Conservation (phyloP, 2,329 filamentous ascomycete genomes). For the Calonectria hongkongensis region DNA sequence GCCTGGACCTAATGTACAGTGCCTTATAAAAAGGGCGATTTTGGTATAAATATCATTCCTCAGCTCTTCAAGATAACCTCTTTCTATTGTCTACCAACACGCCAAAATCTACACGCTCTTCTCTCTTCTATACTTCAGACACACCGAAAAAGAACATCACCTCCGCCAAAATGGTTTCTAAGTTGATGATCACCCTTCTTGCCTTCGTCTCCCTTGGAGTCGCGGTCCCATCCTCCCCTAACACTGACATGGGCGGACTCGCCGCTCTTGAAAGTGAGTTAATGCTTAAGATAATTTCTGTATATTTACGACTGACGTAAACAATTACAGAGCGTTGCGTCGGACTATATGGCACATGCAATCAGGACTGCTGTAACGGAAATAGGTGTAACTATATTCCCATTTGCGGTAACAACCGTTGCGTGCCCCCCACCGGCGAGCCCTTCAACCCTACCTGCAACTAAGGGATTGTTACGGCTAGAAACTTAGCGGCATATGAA, state of each 20-base stretch:
- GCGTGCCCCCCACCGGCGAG: neutral
- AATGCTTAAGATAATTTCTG: neutral
- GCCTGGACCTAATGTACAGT: too few relatives aligned
- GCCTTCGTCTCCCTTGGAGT: conserved; percentile 21
- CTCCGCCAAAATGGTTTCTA: neutral
- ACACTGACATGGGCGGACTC: neutral
- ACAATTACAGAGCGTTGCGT: neutral
- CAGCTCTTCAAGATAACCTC: neutral
- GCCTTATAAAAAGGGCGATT: too few relatives aligned
- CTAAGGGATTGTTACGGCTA: neutral
- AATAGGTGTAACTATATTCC: conserved; percentile 4
- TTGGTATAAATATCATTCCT: too few relatives aligned
- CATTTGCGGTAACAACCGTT: neutral
- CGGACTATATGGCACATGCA: neutral
- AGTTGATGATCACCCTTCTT: neutral
- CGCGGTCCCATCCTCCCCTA: conserved; percentile 5
- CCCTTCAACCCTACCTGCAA: neutral
- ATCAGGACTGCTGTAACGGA: neutral
- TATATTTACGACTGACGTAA: neutral
- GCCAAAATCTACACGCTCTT: neutral
- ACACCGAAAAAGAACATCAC: neutral
- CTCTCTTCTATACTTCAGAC: neutral
- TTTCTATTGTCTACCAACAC: too few relatives aligned
- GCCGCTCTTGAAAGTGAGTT: neutral
- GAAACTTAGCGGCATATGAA: too few relatives aligned